These are phyloP conservation scores for Lotmaria passim DNA, from an alignment of 208 protist species.

Conservation along the genomic window DNA sequence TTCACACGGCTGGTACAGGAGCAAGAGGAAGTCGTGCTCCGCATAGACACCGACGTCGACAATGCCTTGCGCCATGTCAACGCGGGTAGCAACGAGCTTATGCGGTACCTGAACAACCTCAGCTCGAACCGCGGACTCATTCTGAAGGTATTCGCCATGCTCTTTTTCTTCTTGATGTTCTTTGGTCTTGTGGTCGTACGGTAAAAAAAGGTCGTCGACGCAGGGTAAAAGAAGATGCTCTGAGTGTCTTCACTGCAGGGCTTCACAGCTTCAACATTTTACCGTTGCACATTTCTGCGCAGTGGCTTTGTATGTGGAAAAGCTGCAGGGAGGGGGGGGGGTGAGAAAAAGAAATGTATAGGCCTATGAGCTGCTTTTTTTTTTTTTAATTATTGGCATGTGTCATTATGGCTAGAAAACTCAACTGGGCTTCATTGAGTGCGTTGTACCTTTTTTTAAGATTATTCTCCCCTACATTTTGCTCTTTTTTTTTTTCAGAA, in stretches of 20 bases:
- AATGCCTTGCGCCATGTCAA: constrained; percentile 87
- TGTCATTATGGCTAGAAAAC: background rate
- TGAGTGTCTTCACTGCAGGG: too few relatives aligned
- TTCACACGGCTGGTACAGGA: constrained; percentile 92
- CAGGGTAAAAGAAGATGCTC: too few relatives aligned
- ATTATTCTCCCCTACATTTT: too few relatives aligned
- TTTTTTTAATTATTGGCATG: background rate
- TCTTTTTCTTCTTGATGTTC: constrained; percentile 93
- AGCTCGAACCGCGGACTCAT: constrained; percentile 93
- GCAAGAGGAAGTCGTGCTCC: constrained; percentile 90
- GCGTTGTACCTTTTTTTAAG: background rate
- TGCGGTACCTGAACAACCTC: constrained; percentile 89
- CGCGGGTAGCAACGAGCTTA: constrained; percentile 91
- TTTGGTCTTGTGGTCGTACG: constrained; percentile 92
- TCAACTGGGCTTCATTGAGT: background rate
- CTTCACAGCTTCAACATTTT: too few relatives aligned
- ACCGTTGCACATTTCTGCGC: too few relatives aligned
- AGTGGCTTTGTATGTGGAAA: too few relatives aligned
- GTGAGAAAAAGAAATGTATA: too few relatives aligned
- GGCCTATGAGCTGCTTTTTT: background rate
- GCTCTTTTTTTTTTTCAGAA: background rate
- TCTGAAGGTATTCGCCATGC: constrained; percentile 91
- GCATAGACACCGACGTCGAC: constrained; percentile 92
- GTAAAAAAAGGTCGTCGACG: too few relatives aligned
- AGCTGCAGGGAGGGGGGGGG: too few relatives aligned